Conservation (phyloP, 2,329 filamentous ascomycete species). For the Blastomyces parvus region DNA sequence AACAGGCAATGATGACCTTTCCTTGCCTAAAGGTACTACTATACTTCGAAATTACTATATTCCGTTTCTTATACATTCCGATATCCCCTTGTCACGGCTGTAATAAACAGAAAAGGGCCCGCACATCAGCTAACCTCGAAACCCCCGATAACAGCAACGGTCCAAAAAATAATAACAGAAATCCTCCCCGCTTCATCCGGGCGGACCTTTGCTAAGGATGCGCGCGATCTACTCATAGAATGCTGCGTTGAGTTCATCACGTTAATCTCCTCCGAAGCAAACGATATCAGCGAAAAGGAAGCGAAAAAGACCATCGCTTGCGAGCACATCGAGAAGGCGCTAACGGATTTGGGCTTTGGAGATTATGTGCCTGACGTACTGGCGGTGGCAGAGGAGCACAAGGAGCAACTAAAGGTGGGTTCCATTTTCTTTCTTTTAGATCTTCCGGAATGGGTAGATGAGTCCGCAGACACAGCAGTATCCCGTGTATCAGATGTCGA, state of each 20-base stretch:
- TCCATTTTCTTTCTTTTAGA: conserved; percentile 9
- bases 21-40: conserved; percentile 18
- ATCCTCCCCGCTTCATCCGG: conserved; percentile 71
- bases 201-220: conserved; percentile 87
- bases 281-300: conserved; percentile 97
- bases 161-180: conserved; percentile 82
- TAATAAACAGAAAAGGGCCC: not conserved
- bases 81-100: not conserved
- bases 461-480: too few relatives aligned
- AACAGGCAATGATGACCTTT: conserved; percentile 50
- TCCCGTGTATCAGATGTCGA: not conserved
- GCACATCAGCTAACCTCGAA: not conserved
- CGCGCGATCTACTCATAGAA: conserved; percentile 89
- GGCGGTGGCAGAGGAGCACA: conserved; percentile 81
- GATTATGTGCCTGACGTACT: conserved; percentile 85
- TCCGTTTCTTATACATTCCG: not conserved
- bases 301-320: conserved; percentile 98
- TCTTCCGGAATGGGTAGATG: not conserved
- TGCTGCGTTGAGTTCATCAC: conserved; percentile 99
- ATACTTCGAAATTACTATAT: not conserved
- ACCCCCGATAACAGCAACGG: conserved; percentile 44
- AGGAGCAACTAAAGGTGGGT: conserved; percentile 78
- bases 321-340: conserved; percentile 91
- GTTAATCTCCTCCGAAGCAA: conserved; percentile 94
- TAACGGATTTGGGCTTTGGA: conserved; percentile 83